phyloP scores from a whole-genome alignment of 2,329 filamentous ascomycete genomes.

The Tolypocladium ophioglossoides region DNA sequence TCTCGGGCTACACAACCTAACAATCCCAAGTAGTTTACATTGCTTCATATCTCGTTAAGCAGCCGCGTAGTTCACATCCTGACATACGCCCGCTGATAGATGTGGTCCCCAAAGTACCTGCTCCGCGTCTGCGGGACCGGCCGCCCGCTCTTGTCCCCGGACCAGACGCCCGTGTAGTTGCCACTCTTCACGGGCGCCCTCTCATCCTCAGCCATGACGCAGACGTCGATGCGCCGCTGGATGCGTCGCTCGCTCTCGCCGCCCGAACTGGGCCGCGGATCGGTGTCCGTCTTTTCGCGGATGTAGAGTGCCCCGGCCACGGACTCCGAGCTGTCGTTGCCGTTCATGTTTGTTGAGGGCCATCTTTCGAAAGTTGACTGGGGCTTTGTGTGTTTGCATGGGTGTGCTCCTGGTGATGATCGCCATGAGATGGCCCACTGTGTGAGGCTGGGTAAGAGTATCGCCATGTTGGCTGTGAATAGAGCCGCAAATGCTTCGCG shows the following conservation, averaged over 20 bases:
- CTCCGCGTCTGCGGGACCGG: conserved; percentile 6
- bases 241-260: not conserved
- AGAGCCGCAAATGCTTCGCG: conserved; percentile 2
- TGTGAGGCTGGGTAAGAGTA: not conserved
- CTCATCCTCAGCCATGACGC: conserved; percentile 5
- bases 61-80: not conserved
- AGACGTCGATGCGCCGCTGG: conserved; percentile 7
- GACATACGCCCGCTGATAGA: conserved; percentile 6
- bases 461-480: not conserved
- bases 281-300: not conserved
- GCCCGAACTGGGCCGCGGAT: not conserved
- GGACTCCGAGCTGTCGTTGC: conserved; percentile 4
- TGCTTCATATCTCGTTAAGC: not conserved
- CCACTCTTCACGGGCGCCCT: conserved; percentile 2
- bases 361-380: not conserved
- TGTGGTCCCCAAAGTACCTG: conserved; percentile 9
- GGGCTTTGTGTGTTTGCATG: not conserved
- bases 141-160: conserved; percentile 2
- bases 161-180: conserved; percentile 13
- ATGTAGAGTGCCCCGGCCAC: conserved; percentile 1
- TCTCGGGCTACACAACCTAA: too few species aligned
- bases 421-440: not conserved
- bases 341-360: not conserved
- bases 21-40: not conserved
- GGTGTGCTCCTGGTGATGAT: too few species aligned